Evolutionary conservation across 1,284 basidiomycete genomes (phyloP), one percentile per base, ranked within the genome.

Genomic region (Pyrrhoderma lamaoense): DNA sequence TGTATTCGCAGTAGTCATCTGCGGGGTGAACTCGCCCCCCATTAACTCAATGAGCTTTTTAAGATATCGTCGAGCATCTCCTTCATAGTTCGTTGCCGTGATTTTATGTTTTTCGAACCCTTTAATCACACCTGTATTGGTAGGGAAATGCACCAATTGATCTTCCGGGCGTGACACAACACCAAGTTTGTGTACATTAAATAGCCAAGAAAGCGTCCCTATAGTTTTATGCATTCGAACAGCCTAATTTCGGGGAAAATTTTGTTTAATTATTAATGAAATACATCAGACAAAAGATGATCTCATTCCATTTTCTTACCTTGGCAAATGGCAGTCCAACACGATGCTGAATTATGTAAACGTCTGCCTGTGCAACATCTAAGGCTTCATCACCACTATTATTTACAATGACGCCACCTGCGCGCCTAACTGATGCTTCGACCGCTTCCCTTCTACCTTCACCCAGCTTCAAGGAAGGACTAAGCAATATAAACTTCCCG

Each of bases 1-100:
- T 2, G 84, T 89, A 61, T 90, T 93, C 18, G 72, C 73, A 2
- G 73, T 72, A 0, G 80, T 75, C 81, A 93, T 89, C 49, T 80
- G 85, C 0, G 89, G 79, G 0, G 89, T 90, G 60, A 92, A 94
- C 35, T 68, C 74, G 1, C 77, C 91, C 2, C 90, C 92, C 75
- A 91, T 80, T 5, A 79, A 68, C 4, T 69, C 69, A 53, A 95
- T 89, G 18, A 95, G 71, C 56, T 81, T 82, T 68, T 91, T 92
- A 47, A 95, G 72, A 62, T 94, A 93, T 48, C 93, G 87, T 3
- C 92, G 75, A 2, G 85, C 76, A 45, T 84, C 79, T 1, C 90
- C 91, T 0, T 87, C 88, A 63, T 93, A 94, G 64, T 93, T 93
- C 0, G 91, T 90, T 1, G 94, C 74, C 0, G 92, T 90, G 53